Percentiles rank a stretch among this genome's conserved stretches.
phyloP scores from a whole-genome alignment of 1,284 basidiomycete species.

The Ganoderma lingzhi region DNA sequence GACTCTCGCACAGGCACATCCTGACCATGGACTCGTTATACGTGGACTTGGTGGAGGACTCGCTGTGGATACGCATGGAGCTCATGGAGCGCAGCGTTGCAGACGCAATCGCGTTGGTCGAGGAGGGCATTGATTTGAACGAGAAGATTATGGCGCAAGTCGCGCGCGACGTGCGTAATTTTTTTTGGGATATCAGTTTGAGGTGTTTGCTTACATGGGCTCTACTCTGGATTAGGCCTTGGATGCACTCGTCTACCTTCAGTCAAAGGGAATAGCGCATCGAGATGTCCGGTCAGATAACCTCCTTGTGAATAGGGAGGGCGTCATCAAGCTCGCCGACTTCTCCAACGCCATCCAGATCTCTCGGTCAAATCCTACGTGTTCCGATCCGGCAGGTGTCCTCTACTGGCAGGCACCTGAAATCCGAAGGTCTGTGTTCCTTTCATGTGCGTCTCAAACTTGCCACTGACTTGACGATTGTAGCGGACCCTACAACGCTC shows the following conservation, averaged over 20 bases:
- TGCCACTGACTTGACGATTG: background rate
- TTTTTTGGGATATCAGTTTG: slow-evolving; percentile 4
- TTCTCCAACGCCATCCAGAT: slow-evolving; percentile 78
- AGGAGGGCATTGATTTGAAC: slow-evolving; percentile 64
- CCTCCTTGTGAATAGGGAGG: slow-evolving; percentile 68
- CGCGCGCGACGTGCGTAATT: slow-evolving; percentile 70
- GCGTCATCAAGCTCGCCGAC: slow-evolving; percentile 80
- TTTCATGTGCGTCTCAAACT: background rate
- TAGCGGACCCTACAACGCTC: slow-evolving; percentile 73
- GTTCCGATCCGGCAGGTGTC: slow-evolving; percentile 70
- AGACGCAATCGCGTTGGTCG: slow-evolving; percentile 71
- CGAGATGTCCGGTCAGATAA: slow-evolving; percentile 85
- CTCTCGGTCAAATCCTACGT: slow-evolving; percentile 53
- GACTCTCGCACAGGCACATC: slow-evolving; percentile 64
- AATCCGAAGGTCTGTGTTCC: slow-evolving; percentile 60
- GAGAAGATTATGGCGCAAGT: slow-evolving; percentile 76
- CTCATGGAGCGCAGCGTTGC: slow-evolving; percentile 86
- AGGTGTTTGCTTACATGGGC: background rate
- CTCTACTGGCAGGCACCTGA: slow-evolving; percentile 84
- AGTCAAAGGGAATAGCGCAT: slow-evolving; percentile 72
- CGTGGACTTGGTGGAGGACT: slow-evolving; percentile 69
- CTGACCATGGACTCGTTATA: slow-evolving; percentile 73
- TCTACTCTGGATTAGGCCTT: slow-evolving; percentile 54
- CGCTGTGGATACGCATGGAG: slow-evolving; percentile 86
- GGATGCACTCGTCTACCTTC: slow-evolving; percentile 68